phyloP scores from a whole-genome alignment of 164 flowering plant species.

The Litsea cubeba region DNA sequence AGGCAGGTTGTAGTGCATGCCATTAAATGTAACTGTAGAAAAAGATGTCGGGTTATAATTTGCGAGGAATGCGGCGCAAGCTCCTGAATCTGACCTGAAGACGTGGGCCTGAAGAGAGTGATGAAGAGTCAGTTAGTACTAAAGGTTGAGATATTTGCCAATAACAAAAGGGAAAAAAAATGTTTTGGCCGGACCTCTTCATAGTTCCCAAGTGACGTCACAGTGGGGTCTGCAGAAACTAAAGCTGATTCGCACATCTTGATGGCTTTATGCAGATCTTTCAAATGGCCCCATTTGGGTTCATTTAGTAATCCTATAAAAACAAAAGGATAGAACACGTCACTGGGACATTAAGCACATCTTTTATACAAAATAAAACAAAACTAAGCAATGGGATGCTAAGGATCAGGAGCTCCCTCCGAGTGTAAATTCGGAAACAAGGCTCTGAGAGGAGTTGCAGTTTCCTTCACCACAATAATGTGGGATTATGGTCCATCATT shows the following conservation, averaged over 20 bases:
- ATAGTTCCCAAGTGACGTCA: constrained; percentile 40
- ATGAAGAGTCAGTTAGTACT: not conserved
- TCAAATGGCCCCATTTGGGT: constrained; percentile 87
- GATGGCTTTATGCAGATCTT: constrained; percentile 79
- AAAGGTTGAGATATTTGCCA: not conserved
- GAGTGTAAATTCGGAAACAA: not conserved
- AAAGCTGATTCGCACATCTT: constrained; percentile 81
- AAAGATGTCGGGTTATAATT: constrained; percentile 52
- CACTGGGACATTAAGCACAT: not conserved
- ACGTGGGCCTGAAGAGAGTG: constrained; percentile 58
- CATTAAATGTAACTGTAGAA: constrained; percentile 52
- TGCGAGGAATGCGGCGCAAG: constrained; percentile 88
- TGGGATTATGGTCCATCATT: not conserved
- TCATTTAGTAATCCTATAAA: constrained; percentile 58
- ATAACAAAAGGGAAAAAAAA: not conserved
- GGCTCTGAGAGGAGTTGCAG: not conserved
- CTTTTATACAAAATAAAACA: not conserved
- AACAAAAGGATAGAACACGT: not conserved
- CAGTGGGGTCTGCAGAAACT: constrained; percentile 64
- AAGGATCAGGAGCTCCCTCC: not conserved
- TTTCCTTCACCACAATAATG: not conserved
- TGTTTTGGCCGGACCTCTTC: constrained; percentile 49
- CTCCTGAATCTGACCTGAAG: constrained; percentile 46
- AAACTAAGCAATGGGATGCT: not conserved
- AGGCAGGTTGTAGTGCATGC: constrained; percentile 63